Evolutionary conservation across 192 early-diverging fungal species (phyloP).

Genomic region (Physocladia obscura): DNA sequence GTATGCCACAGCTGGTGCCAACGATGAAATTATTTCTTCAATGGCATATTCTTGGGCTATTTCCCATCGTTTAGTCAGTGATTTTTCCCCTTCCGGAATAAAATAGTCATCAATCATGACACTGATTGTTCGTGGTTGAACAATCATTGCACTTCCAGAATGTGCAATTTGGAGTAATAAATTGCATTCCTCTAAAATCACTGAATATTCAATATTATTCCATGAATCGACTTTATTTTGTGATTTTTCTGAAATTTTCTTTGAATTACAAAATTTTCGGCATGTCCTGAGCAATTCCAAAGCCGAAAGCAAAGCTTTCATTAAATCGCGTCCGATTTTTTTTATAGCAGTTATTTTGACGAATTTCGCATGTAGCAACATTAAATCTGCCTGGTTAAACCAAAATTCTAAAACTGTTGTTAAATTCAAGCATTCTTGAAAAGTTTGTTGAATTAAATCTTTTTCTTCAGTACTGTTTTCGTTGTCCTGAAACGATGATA

Average conservation of each 20-base stretch:
- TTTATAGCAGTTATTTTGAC: neutral
- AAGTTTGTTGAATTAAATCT: neutral
- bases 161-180: neutral
- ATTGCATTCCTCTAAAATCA: neutral
- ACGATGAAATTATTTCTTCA: neutral
- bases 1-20: neutral
- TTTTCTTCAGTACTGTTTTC: neutral
- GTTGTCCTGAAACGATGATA: neutral
- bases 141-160: neutral
- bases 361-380: neutral
- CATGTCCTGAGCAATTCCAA: neutral
- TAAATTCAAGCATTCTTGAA: neutral
- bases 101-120: slow-evolving; percentile 23
- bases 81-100: neutral
- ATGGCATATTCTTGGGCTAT: neutral
- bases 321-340: neutral
- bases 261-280: neutral
- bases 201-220: neutral
- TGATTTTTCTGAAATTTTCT: neutral
- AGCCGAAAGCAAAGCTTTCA: neutral
- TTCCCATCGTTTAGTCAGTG: neutral
- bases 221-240: neutral
- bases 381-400: neutral
- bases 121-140: neutral
- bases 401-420: neutral